Base-by-base conservation (phyloP, 2,329 filamentous ascomycete species). In the Xylariaceae sp. region DNA sequence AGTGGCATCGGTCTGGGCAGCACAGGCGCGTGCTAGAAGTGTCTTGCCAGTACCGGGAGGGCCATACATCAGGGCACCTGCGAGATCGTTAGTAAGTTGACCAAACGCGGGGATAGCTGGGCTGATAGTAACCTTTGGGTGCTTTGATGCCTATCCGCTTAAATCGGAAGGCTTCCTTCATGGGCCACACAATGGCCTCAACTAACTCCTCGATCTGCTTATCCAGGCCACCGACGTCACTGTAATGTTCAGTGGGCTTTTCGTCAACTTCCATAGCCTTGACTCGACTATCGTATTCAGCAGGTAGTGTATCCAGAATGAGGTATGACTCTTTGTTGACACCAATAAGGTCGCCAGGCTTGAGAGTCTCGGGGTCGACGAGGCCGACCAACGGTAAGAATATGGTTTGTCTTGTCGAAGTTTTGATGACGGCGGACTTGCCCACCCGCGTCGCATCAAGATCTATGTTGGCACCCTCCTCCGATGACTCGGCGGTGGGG, bases 241-340 rank as follows among this genome's bases (percentile, higher is more conserved):
- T 94, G 79, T 99, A 99, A 78, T 97, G 96, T 77, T 99, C 94
- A 45, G 92, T 97, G 8, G 94, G 95, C 82, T 99, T 99, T 83
- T 99, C 95, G 71, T 99, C 94, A 6, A 99, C 94, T 80, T 99
- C 95, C 94, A 99, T 99, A 42, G 95, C 95, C 81, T 99, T 99
- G 67, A 99, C 94, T 75, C 94, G 87, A 78, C 93, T 97, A 74
- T 99, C 94, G 73, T 99, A 99, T 75, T 99, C 95, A 51, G 94
- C 94, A 1, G 94, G 94, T 66, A 99, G 82, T 23, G 94, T 99
- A 73, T 99, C 95, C 59, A 99, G 83, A 66, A 99, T 90, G 42
- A 99, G 86, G 74, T 99, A 99, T 60, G 93, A 97, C 72, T 99
- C 95, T 79, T 99, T 99, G 76, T 99, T 97, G 60, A 99, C 92